Evolutionary conservation across 208 protist species (phyloP).

Genomic region (Phytomonas sp.): DNA sequence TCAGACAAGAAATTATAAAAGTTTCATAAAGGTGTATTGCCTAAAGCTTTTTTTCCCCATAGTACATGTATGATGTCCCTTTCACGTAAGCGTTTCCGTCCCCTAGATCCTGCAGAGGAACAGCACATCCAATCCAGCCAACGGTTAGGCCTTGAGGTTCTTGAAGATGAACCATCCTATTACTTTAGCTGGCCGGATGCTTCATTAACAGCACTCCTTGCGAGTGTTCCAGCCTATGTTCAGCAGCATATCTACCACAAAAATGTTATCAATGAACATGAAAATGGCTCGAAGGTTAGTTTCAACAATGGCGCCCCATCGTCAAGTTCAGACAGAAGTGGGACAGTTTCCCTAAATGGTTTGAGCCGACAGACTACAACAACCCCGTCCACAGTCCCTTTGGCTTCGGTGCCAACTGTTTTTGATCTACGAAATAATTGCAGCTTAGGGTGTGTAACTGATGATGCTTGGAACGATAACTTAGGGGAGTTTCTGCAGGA

Average conservation of each 20-base stretch:
- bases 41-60: neutral
- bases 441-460: neutral
- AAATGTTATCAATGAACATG: neutral
- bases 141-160: constrained; percentile 30
- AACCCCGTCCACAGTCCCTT: neutral
- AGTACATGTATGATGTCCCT: constrained; percentile 21
- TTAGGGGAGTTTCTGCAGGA: constrained; percentile 4
- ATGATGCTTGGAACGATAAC: neutral
- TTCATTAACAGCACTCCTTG: constrained; percentile 24
- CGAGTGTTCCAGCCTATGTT: neutral
- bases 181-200: constrained; percentile 80
- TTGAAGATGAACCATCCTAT: constrained; percentile 72
- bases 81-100: constrained; percentile 62
- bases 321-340: neutral
- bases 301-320: neutral
- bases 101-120: constrained; percentile 71
- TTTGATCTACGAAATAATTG: neutral
- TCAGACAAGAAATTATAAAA: neutral
- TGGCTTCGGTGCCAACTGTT: neutral
- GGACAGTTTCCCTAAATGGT: neutral
- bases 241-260: neutral
- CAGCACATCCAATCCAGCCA: constrained; percentile 38
- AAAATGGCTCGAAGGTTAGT: neutral
- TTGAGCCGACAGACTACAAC: neutral
- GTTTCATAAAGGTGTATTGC: neutral